These are phyloP conservation scores for Ampelomyces quisqualis DNA, from an alignment of 2,329 filamentous ascomycete species.

Conservation along the genomic window DNA sequence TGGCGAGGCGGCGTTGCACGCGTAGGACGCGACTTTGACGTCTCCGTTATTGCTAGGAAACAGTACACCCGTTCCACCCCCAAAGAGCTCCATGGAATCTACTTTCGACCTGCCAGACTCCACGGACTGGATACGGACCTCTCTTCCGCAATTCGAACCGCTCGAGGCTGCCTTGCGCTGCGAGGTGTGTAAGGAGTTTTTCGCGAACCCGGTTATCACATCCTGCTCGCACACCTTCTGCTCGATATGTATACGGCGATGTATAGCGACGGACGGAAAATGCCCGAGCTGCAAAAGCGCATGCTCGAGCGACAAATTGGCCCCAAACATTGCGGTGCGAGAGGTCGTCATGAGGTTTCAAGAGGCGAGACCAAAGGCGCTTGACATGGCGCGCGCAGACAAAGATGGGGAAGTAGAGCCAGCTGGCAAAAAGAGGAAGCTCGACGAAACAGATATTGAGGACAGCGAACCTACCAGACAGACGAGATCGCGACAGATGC, in stretches of 20 bases:
- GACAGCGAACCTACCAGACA: conserved; percentile 36
- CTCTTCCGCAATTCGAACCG: conserved; percentile 63
- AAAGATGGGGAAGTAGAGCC: conserved; percentile 19
- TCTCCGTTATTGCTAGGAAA: conserved; percentile 7
- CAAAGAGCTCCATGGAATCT: conserved; percentile 28
- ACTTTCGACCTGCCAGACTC: conserved; percentile 64
- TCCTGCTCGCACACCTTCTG: conserved; percentile 96
- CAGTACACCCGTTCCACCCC: conserved; percentile 5
- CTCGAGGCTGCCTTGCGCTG: conserved; percentile 88
- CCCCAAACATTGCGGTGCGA: conserved; percentile 80
- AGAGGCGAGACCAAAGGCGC: conserved; percentile 60
- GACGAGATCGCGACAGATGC: conserved; percentile 41
- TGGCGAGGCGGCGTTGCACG: conserved; percentile 18
- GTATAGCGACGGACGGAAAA: conserved; percentile 77
- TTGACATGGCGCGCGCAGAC: conserved; percentile 64
- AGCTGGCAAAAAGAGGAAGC: conserved; percentile 49
- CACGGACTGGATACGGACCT: conserved; percentile 80
- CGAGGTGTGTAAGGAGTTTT: conserved; percentile 98
- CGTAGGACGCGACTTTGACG: conserved; percentile 13
- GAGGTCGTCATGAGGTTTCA: conserved; percentile 81
- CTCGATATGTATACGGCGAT: conserved; percentile 88
- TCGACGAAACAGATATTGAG: conserved; percentile 53
- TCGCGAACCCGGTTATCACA: conserved; percentile 89
- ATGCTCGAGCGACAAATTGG: conserved; percentile 81
- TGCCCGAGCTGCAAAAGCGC: conserved; percentile 79